Percentiles rank a stretch among this genome's conserved stretches.
Evolutionary conservation across 306 rosid genomes (phyloP).

Genomic region (Arachis stenosperma): DNA sequence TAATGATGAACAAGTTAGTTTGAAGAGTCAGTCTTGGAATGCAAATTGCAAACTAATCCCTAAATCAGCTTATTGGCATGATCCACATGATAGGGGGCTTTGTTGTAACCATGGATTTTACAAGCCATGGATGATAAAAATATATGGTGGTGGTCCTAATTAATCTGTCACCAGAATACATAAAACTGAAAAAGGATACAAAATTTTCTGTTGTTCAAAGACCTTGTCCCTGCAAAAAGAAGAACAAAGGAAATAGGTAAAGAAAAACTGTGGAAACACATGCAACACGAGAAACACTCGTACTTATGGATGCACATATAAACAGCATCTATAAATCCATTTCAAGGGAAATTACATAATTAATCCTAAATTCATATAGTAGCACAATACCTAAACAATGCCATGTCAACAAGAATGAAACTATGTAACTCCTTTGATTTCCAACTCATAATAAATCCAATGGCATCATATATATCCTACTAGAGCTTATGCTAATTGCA

Average conservation of each 20-base stretch:
- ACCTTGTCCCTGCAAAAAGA: slow-evolving; percentile 78
- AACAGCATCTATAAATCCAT: slow-evolving; percentile 16
- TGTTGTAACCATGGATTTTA: slow-evolving; percentile 4
- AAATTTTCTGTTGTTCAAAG: slow-evolving; percentile 83
- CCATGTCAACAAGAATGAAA: slow-evolving; percentile 27
- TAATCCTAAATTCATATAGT: background rate
- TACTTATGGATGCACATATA: background rate
- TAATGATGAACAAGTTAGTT: background rate
- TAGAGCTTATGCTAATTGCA: slow-evolving; percentile 9
- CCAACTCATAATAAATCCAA: slow-evolving; percentile 2
- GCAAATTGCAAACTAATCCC: slow-evolving; percentile 13
- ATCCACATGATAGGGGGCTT: slow-evolving; percentile 2
- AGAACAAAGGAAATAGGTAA: slow-evolving; percentile 20
- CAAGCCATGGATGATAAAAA: slow-evolving; percentile 21
- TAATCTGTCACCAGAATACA: background rate
- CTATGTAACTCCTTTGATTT: background rate
- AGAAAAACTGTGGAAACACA: background rate
- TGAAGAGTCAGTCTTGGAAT: background rate
- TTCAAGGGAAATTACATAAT: slow-evolving; percentile 9
- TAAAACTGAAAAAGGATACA: slow-evolving; percentile 71
- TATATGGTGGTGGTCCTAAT: background rate
- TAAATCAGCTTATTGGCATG: background rate
- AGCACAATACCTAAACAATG: background rate
- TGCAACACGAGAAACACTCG: slow-evolving; percentile 30
- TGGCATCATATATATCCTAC: slow-evolving; percentile 2